A percentile compares a stretch with the other conserved stretches of the same genome.
These are phyloP conservation scores for Mycena vitilis DNA, from an alignment of 768 basidiomycete species.

Conservation along the genomic window DNA sequence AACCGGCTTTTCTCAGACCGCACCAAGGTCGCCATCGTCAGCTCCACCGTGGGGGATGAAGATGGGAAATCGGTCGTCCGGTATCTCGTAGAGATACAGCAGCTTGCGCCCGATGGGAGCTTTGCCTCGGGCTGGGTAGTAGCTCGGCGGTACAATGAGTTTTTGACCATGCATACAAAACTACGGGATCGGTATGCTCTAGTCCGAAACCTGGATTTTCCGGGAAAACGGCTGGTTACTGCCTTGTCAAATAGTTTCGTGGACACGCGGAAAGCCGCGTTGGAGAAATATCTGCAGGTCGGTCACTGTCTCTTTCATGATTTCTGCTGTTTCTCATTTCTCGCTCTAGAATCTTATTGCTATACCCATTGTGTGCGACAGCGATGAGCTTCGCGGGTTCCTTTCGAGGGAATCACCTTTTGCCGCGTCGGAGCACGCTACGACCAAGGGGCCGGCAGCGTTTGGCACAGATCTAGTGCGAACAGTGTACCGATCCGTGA, in stretches of 20 bases:
- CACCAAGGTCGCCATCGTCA: slow-evolving; percentile 88
- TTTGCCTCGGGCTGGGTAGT: slow-evolving; percentile 93
- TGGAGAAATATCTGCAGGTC: slow-evolving; percentile 95
- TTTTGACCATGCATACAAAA: slow-evolving; percentile 88
- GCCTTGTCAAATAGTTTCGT: slow-evolving; percentile 90
- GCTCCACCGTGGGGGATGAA: slow-evolving; percentile 84
- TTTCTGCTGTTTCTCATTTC: background rate
- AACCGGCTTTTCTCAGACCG: slow-evolving; percentile 87
- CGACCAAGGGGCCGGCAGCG: slow-evolving; percentile 54
- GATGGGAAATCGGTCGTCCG: slow-evolving; percentile 91
- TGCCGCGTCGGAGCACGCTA: slow-evolving; percentile 63
- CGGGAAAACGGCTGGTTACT: slow-evolving; percentile 92
- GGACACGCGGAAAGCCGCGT: slow-evolving; percentile 77
- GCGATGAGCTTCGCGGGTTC: slow-evolving; percentile 84
- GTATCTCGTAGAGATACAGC: slow-evolving; percentile 93
- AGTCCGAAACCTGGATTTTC: slow-evolving; percentile 85
- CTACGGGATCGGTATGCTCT: slow-evolving; percentile 79
- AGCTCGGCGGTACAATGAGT: slow-evolving; percentile 94
- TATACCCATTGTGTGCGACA: slow-evolving; percentile 82
- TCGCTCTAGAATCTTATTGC: slow-evolving; percentile 72
- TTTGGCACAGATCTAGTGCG: slow-evolving; percentile 84
- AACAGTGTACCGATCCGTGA: slow-evolving; percentile 90
- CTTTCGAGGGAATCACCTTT: slow-evolving; percentile 90
- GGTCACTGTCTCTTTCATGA: slow-evolving; percentile 35
- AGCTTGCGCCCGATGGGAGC: slow-evolving; percentile 81